Base-by-base conservation (phyloP, 176 grass and related monocot species). In the Triticum turgidum region DNA sequence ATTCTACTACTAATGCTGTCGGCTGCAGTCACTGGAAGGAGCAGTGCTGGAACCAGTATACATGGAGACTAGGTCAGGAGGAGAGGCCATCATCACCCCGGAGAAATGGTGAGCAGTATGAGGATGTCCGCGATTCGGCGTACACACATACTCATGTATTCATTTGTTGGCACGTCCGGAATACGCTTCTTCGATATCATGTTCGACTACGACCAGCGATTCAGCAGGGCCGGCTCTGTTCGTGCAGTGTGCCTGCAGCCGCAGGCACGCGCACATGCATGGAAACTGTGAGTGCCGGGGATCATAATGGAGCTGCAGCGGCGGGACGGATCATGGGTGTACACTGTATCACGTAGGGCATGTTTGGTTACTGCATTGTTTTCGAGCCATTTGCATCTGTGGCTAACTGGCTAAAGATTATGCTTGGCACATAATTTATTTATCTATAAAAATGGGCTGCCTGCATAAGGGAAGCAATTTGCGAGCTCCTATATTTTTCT, bases 171-270 rank as follows among this genome's bases (percentile, higher is more conserved):
- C 78, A 49, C 65, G 10, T 64, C 65, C 65, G 13, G 39, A 54
- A 84, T 73, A 80, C 68, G 76, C 82, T 66, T 74, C 59, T 22
- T 42, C 45, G 77, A 18, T 44, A 76, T 89, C 82, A 81, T 64
- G 41, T 11, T 11, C 38, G 38, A 39, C 65, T 47, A 74, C 65
- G 24, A 49, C 13, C 12, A 61, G 68, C 29, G 45, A 49, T 49
- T 49, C 45, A 49, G 45, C 45, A 14, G 49, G 9, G 18, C n/a
- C 27, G 22, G 12, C 29, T 27, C 9, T 15, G 42, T 41, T 3
- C 9, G 17, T 59, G 72, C 12, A 24, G 22, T 20, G 65, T 18
- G 69, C 58, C 39, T 62, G 77, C 21, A 7, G 61, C 10, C 42
- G 38, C 7, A 39, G 30, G 30, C 54, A 69, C 56, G 85, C 27